These are phyloP conservation scores for Polyporus arcularius DNA, from an alignment of 768 basidiomycete species.

Conservation along the genomic window DNA sequence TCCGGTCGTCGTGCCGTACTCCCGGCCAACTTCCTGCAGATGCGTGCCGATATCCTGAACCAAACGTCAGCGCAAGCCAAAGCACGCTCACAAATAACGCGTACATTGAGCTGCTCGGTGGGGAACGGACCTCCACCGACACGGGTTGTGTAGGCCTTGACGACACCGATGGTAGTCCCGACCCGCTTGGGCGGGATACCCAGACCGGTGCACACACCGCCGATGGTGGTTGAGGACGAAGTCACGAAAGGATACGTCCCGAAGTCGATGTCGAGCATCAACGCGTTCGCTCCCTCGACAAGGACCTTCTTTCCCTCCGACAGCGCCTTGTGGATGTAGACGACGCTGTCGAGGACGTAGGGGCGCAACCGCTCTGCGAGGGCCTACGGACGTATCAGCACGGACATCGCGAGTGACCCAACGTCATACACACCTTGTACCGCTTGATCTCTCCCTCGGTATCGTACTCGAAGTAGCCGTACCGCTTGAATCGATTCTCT, in stretches of 20 bases:
- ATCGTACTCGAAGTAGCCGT: constrained; percentile 97
- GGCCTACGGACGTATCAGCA: constrained; percentile 43
- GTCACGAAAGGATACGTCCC: constrained; percentile 99
- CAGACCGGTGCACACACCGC: constrained; percentile 97
- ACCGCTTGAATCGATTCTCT: constrained; percentile 96
- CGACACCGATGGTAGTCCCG: constrained; percentile 86
- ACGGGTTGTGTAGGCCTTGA: constrained; percentile 98
- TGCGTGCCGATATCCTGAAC: constrained; percentile 76
- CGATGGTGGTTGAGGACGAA: constrained; percentile 89
- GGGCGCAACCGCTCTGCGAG: constrained; percentile 85
- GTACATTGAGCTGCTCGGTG: constrained; percentile 87
- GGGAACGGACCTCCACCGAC: constrained; percentile 99
- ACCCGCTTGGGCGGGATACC: constrained; percentile 91
- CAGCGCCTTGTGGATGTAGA: constrained; percentile 82
- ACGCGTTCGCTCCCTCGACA: constrained; percentile 96
- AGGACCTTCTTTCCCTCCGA: constrained; percentile 76
- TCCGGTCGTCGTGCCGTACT: constrained; percentile 93
- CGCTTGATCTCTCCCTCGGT: constrained; percentile 94
- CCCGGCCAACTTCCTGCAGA: constrained; percentile 90
- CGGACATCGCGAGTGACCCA: background rate
- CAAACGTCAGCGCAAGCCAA: background rate
- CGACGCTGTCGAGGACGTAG: constrained; percentile 86
- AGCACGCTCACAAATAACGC: constrained; percentile 26
- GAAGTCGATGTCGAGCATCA: constrained; percentile 98
- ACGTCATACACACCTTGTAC: constrained; percentile 69